Percentiles rank a stretch among this genome's conserved stretches.
Conservation (phyloP, 2,329 filamentous ascomycete genomes). For the Sporothrix globosa region DNA sequence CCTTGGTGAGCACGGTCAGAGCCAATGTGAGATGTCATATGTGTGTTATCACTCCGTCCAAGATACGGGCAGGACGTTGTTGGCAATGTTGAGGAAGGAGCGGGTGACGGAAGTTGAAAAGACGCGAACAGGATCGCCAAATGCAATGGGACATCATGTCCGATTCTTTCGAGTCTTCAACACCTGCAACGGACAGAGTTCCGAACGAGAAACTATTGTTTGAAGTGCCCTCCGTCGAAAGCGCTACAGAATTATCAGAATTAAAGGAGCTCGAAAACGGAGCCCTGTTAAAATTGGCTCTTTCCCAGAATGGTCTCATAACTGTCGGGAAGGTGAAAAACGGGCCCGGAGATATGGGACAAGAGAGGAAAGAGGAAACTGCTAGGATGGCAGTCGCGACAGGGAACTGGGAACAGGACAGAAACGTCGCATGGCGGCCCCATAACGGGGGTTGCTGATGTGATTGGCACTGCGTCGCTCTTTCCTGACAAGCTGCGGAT, state of each 20-base stretch:
- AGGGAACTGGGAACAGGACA: not conserved
- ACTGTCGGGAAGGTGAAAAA: constrained; percentile 2
- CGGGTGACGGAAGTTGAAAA: not conserved
- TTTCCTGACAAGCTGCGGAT: constrained; percentile 2
- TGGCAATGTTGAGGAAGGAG: not conserved
- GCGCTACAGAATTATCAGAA: constrained; percentile 4
- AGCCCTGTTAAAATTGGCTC: constrained; percentile 24
- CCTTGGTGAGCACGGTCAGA: not conserved
- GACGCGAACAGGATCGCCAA: not conserved
- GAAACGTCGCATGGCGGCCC: constrained; percentile 1
- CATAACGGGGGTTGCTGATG: not conserved
- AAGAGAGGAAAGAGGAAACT: constrained; percentile 7
- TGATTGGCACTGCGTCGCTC: constrained; percentile 1
- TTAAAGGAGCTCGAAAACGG: constrained; percentile 2
- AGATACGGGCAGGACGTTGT: not conserved
- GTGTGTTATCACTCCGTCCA: constrained; percentile 8
- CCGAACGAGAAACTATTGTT: not conserved
- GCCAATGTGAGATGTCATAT: not conserved
- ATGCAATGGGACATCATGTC: not conserved
- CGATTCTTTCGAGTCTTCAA: no score
- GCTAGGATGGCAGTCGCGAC: not conserved
- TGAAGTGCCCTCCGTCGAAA: not conserved
- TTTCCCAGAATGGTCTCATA: constrained; percentile 12
- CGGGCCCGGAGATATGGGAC: constrained; percentile 24
- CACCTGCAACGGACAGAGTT: not conserved